Evolutionary conservation across 495 filamentous ascomycete genomes (phyloP), one percentile per base, ranked within the genome.

Genomic region (Neurospora pannonica): DNA sequence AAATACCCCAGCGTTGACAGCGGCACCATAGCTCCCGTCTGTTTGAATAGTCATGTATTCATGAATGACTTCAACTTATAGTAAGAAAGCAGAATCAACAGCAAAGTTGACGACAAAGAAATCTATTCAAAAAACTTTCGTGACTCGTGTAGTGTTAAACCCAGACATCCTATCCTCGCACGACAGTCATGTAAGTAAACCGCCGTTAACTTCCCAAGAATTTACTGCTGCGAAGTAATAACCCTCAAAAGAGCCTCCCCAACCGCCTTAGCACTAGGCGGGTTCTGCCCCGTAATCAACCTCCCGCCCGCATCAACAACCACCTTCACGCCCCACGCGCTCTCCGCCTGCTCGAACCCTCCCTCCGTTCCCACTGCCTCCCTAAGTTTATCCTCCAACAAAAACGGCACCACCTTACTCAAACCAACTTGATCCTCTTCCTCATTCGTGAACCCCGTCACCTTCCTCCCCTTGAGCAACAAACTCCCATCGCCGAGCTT

Each of bases 221-320:
- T 21, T 46, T 46, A 46, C 8, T 21, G 19, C 42, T 46, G 40
- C 0, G 17, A 15, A 17, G 19, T 11, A 28, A 77, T 60, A 10
- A 78, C 76, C 77, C 81, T 82, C 19, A 82, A 76, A 75, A 86
- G 75, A n/a, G 79, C 84, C 80, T 91, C 85, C 0, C 86, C 92
- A 69, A 94, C 83, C 0, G 79, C 86, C 37, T 82, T 84, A 15
- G 90, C 91, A 79, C 88, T 90, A 10, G 86, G 87, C 19, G 92
- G 92, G 76, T 94, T 94, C 84, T 94, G 91, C 0, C 92, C 92
- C 3, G 92, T 94, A 74, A 94, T 91, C 72, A 94, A 72, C 76
- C 82, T 84, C 0, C 90, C 91, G 0, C 2, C 54, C 2, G 54
- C 54, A 62, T 87, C 86, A 38, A 90, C 86, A 36, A 89, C 85